Conservation (phyloP, 2,329 filamentous ascomycete genomes). For the Xylaria polymorpha region DNA sequence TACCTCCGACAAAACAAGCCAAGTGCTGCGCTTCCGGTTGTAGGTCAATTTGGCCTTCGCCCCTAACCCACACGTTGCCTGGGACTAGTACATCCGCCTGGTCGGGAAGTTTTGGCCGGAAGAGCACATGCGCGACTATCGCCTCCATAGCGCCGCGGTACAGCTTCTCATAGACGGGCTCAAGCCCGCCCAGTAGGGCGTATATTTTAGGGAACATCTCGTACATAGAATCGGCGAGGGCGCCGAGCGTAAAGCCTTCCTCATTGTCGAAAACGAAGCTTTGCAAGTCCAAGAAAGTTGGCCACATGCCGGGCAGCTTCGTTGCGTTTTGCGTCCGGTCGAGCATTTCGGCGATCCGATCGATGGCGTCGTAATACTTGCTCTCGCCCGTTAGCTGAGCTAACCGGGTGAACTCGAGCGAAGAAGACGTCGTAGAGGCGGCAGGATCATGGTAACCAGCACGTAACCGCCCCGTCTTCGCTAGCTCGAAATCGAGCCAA, state of each 20-base stretch:
- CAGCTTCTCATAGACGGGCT: constrained; percentile 54
- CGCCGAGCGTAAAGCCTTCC: constrained; percentile 52
- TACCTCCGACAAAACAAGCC: constrained; percentile 75
- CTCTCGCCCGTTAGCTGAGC: constrained; percentile 77
- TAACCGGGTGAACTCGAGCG: constrained; percentile 77
- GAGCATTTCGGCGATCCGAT: constrained; percentile 74
- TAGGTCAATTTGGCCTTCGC: constrained; percentile 43
- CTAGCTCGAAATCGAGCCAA: constrained; percentile 58
- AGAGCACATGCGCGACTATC: constrained; percentile 71
- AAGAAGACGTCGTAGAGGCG: constrained; percentile 69
- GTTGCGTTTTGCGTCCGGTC: constrained; percentile 73
- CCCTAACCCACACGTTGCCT: constrained; percentile 58
- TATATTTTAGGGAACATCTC: constrained; percentile 72
- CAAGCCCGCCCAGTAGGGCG: constrained; percentile 69
- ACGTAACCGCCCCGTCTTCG: constrained; percentile 50
- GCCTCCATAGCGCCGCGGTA: constrained; percentile 63
- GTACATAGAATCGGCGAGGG: constrained; percentile 57
- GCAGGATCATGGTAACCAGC: constrained; percentile 54
- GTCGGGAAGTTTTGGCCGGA: constrained; percentile 70
- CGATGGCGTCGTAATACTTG: constrained; percentile 79
- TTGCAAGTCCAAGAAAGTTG: constrained; percentile 70
- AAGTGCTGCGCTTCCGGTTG: constrained; percentile 66
- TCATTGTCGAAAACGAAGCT: constrained; percentile 57
- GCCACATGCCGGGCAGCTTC: constrained; percentile 78
- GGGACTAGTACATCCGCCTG: constrained; percentile 70